Evolutionary conservation across 176 grass and related monocot genomes (phyloP).

Genomic region (Aegilops sharonensis): DNA sequence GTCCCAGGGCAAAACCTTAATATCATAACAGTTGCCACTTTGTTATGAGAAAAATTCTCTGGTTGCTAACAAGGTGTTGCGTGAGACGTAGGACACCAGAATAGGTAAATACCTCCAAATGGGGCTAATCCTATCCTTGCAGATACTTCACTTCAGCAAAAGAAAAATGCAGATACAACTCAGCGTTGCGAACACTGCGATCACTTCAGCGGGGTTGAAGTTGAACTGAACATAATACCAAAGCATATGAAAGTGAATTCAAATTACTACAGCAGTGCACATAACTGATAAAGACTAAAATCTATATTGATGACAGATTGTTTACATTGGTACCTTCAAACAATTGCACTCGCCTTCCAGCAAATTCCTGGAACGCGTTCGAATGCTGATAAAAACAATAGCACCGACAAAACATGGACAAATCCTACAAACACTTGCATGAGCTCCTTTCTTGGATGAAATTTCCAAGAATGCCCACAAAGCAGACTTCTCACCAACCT

Average conservation of each 20-base stretch:
- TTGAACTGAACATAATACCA: background rate
- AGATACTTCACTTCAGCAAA: too few species aligned
- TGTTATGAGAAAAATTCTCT: background rate
- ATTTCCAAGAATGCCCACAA: conserved; percentile 28
- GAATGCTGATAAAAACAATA: background rate
- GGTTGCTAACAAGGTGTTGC: background rate
- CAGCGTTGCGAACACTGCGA: background rate
- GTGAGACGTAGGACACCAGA: background rate
- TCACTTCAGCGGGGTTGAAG: background rate
- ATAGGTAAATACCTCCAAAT: background rate
- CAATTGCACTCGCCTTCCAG: conserved; percentile 33
- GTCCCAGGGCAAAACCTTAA: background rate
- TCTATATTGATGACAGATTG: conserved; percentile 25
- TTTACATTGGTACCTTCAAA: conserved; percentile 15
- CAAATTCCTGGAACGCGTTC: conserved; percentile 19
- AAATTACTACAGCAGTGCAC: background rate
- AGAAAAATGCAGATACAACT: background rate
- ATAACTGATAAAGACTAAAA: conserved; percentile 11
- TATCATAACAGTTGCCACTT: background rate
- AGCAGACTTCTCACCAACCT: conserved; percentile 33
- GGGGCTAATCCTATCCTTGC: background rate
- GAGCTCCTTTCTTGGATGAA: background rate
- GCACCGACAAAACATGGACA: conserved; percentile 4
- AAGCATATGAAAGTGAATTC: background rate
- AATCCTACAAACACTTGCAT: conserved; percentile 16